phyloP scores from a whole-genome alignment of 306 rosid genomes.

The Castanea sativa region DNA sequence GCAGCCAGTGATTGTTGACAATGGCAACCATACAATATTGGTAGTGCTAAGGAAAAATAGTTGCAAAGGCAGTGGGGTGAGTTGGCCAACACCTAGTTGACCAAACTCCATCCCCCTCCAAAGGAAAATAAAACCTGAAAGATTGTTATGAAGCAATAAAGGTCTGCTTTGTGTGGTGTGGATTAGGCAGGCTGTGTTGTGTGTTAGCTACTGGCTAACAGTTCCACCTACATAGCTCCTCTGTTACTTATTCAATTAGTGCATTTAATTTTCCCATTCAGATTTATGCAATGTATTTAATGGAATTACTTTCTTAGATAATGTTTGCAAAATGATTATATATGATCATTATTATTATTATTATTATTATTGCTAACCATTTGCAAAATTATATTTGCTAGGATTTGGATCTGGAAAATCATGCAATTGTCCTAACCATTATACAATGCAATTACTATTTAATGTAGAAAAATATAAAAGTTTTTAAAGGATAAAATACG shows the following conservation, averaged over 20 bases:
- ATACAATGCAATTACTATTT: too few relatives aligned
- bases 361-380: neutral
- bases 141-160: slow-evolving; percentile 19
- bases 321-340: neutral
- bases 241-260: neutral
- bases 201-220: slow-evolving; percentile 56
- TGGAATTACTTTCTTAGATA: neutral
- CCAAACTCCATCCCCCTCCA: slow-evolving; percentile 19
- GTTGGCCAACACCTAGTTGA: slow-evolving; percentile 75
- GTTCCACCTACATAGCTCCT: neutral
- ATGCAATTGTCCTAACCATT: too few relatives aligned
- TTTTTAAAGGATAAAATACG: too few relatives aligned
- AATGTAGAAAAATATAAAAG: too few relatives aligned
- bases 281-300: neutral
- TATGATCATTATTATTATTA: neutral
- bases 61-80: neutral
- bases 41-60: neutral
- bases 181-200: slow-evolving; percentile 3
- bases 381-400: neutral
- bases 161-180: neutral
- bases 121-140: neutral
- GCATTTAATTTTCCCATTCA: neutral
- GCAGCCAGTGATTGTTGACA: slow-evolving; percentile 40
- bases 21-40: neutral
- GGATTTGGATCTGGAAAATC: neutral